These are phyloP conservation scores for Echinosphaeria canescens DNA, from an alignment of 2,329 filamentous ascomycete genomes.

Conservation along the genomic window DNA sequence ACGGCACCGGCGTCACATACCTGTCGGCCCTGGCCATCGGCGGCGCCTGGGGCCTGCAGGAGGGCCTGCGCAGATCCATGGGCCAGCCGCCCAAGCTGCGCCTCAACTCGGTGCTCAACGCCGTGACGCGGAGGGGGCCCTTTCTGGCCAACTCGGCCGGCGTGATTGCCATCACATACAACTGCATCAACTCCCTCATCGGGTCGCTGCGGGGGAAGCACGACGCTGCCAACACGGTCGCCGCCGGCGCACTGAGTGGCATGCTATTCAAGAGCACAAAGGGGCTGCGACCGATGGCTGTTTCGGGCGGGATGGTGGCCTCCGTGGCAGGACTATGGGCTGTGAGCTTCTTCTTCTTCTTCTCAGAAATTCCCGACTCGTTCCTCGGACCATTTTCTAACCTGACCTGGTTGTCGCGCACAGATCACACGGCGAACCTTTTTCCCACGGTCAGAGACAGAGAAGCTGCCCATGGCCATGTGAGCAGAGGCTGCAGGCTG, in stretches of 20 bases:
- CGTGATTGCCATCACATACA: slow-evolving; percentile 91
- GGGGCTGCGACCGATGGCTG: slow-evolving; percentile 78
- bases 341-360: slow-evolving; percentile 31
- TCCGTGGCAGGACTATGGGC: slow-evolving; percentile 74
- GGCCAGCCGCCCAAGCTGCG: slow-evolving; percentile 70
- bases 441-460: too few relatives aligned
- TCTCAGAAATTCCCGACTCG: too few relatives aligned
- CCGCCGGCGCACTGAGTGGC: slow-evolving; percentile 70
- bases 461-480: too few relatives aligned
- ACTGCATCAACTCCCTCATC: slow-evolving; percentile 71
- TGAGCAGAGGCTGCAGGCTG: too few relatives aligned
- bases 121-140: slow-evolving; percentile 76
- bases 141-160: slow-evolving; percentile 94
- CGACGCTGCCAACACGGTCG: slow-evolving; percentile 73
- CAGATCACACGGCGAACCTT: slow-evolving; percentile 15
- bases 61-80: slow-evolving; percentile 65
- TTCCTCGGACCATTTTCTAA: slow-evolving; percentile 1
- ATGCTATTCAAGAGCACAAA: slow-evolving; percentile 95
- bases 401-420: too few relatives aligned
- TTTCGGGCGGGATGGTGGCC: slow-evolving; percentile 79
- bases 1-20: slow-evolving; percentile 90
- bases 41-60: slow-evolving; percentile 79
- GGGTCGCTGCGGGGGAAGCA: slow-evolving; percentile 67
- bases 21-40: slow-evolving; percentile 68
- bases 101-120: slow-evolving; percentile 87